Base-by-base conservation (phyloP, 1,139 yeast genomes). In the Entelexis sorbosivorans region DNA sequence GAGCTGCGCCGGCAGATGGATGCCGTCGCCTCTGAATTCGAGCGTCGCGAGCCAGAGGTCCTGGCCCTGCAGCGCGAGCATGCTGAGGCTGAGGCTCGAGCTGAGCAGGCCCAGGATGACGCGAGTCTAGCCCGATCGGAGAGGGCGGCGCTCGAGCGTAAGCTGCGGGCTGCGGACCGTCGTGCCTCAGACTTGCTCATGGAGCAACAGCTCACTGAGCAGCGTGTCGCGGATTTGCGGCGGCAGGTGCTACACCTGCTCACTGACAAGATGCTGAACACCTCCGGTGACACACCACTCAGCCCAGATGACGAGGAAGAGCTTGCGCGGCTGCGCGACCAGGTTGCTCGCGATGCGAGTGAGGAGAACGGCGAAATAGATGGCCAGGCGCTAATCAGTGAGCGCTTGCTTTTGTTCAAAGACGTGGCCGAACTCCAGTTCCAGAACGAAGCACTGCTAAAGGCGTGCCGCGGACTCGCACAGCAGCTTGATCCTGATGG, bases 221-320 rank as follows among this genome's bases (percentile, higher is more conserved):
- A 59, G 62, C 38, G 22, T 3, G 76, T 82, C 49, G 69, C 73
- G 35, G 96, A 89, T 61, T 70, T 88, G 38, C 85, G 93, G 9
- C 77, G 82, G 42, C 97, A 91, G 64, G 75, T 91, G 17, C 86
- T 86, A 59, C 76, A 75, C 52, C 72, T 87, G 47, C 71, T 89
- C 48, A 76, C 82, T 13, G 89, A 86, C 61, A 72, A 81, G 7
- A 76, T 82, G 51, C 60, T 68, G 38, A 71, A 78, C 13, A 73
- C 79, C 45, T 76, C 74, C 13, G 70, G 71, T 38, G 63, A 66
- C 36, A 76, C 76, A 35, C 84, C 88, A 6, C 69, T 85, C 34
- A 70, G 79, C 10, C 67, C 74, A 0, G 72, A 73, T 29, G 94
- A 85, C 61, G 73, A 74, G 50, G 79, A 76, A 45, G 67, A 59